Base-by-base conservation (phyloP, 1,284 basidiomycete genomes). In the Moesziomyces parantarcticus region DNA sequence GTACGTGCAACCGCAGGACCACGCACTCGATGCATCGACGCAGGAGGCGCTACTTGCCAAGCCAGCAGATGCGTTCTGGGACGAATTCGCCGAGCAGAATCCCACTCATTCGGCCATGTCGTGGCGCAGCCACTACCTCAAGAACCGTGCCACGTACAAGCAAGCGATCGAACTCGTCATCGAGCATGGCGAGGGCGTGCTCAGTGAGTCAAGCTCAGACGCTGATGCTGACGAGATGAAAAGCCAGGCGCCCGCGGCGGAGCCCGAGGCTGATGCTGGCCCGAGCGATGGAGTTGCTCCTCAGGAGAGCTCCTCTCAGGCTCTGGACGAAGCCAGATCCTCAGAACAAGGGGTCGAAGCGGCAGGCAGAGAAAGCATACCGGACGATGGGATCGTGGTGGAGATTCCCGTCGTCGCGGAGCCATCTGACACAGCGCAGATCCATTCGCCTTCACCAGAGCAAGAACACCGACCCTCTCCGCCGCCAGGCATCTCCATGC, bases 91-190 rank as follows among this genome's bases (percentile, higher is more conserved):
- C n/a, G 22, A 21, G 14, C 34, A 32, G 9, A 40, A 62, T 34
- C 51, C 54, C 3, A 47, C 29, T 9, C 71, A 74, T 18, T 61
- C 65, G 36, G 47, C 51, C 5, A 41, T 34, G 9, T 68, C 71
- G 4, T 74, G 71, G 71, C 45, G 46, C 1, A 65, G 62, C 18
- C 71, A 74, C 29, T 74, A 58, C 21, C 55, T 58, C 42, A 74
- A 66, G 44, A 74, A 74, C 18, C 48, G 54, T 5, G 6, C 23
- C 14, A 45, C 53, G 14, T 73, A 73, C 48, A 69, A 39, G 29
- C 44, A 61, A 16, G 50, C 58, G 11, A 47, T 56, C 34, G 43
- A 57, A 3, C 39, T 50, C 13, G 36, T 40, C 25, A 44, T 64
- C 22, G 45, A 43, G 10, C 41, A 39, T 11, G 21, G n/a, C 32